These are phyloP conservation scores for Cupressus sempervirens DNA, from an alignment of 75 land plant genomes.

Conservation along the genomic window DNA sequence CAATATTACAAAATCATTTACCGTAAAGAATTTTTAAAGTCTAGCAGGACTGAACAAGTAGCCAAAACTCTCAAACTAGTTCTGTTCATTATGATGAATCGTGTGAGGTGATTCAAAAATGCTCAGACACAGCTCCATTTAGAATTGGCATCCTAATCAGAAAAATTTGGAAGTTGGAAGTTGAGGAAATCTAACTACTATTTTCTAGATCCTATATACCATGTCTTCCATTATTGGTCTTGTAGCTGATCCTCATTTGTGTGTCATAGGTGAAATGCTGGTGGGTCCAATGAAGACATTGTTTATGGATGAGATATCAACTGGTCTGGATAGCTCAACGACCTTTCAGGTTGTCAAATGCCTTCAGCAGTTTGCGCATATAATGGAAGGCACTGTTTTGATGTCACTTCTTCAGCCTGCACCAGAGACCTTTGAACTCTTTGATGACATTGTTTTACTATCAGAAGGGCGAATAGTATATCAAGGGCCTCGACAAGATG, in stretches of 20 bases:
- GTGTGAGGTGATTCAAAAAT: no score
- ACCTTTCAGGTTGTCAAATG: constrained; percentile 60
- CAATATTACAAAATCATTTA: neutral
- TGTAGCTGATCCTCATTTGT: neutral
- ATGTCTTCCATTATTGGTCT: neutral
- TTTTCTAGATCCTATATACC: neutral
- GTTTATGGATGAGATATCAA: constrained; percentile 41
- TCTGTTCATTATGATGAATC: neutral
- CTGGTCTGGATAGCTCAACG: constrained; percentile 67
- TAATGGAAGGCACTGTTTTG: constrained; percentile 37
- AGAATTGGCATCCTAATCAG: no score
- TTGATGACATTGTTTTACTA: constrained; percentile 52
- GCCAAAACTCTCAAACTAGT: neutral
- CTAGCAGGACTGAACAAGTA: neutral
- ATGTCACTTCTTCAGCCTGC: constrained; percentile 70
- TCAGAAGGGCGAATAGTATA: constrained; percentile 55
- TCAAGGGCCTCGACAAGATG: constrained; percentile 30
- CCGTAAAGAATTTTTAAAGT: neutral
- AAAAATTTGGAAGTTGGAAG: no score
- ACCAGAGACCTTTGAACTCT: constrained; percentile 57
- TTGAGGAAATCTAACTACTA: neutral
- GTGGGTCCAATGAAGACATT: constrained; percentile 20
- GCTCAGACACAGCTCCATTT: no score
- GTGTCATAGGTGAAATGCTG: constrained; percentile 22
- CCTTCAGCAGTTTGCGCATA: constrained; percentile 48